Evolutionary conservation across 2,329 filamentous ascomycete genomes (phyloP).

Genomic region (Ophiostoma sp.): DNA sequence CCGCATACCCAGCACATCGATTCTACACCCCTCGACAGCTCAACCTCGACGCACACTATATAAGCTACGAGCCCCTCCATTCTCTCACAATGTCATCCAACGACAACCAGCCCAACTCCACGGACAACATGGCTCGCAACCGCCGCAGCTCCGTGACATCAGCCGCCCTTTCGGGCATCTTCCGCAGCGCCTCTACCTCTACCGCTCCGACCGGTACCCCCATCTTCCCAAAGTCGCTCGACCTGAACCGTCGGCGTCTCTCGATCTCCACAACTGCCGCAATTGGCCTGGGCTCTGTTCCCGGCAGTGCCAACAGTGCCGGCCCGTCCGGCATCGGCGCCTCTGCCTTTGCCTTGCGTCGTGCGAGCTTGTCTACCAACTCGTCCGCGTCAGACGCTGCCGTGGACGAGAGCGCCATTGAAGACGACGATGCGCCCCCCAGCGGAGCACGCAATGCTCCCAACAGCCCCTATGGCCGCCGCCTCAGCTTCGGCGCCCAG

Average conservation of each 20-base stretch:
- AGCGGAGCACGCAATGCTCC: conserved; percentile 36
- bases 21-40: neutral
- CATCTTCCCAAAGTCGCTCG: conserved; percentile 44
- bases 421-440: conserved; percentile 57
- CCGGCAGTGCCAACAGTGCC: conserved; percentile 25
- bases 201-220: conserved; percentile 39
- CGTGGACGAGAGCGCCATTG: conserved; percentile 66
- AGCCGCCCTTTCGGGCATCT: conserved; percentile 53
- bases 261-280: conserved; percentile 57
- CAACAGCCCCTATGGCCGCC: conserved; percentile 43
- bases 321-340: conserved; percentile 33
- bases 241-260: conserved; percentile 57
- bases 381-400: conserved; percentile 43
- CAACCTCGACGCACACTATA: neutral
- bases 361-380: conserved; percentile 64
- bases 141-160: conserved; percentile 54
- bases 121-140: conserved; percentile 34
- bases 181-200: conserved; percentile 51
- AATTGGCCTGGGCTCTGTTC: conserved; percentile 65
- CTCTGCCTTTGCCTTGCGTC: conserved; percentile 49
- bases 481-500: conserved; percentile 84
- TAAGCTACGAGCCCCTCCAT: neutral
- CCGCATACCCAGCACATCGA: neutral
- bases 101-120: conserved; percentile 26
- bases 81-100: conserved; percentile 26